Evolutionary conservation across 75 land plant species (phyloP), one percentile per base, ranked within the genome.

Genomic region (Pinus taeda): DNA sequence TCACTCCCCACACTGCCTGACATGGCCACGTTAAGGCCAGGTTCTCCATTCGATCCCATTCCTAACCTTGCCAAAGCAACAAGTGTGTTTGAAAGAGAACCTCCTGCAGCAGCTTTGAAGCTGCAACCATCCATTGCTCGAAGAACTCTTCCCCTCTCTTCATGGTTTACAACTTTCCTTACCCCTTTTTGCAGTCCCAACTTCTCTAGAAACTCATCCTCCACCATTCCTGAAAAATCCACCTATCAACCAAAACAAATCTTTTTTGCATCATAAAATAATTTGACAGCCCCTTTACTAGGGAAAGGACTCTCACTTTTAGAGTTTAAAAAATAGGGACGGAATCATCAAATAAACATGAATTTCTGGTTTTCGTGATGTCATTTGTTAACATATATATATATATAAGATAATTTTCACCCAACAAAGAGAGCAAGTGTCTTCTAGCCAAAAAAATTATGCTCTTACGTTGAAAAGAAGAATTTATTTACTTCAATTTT

Each of bases 61-160:
- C 99, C 99, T 78, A 97, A 82, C 79, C 99, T 92, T 22, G 98
- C 98, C 76, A 97, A 81, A 22, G 99, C 99, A 36, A 97, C 99
- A 22, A 97, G 81, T 55, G 90, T 94, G 76, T 97, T 97, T 21
- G 98, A 97, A 59, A 97, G 92, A 20, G 99, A 97, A 15, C 99
- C 99, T n/a, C 99, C 99, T 45, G 99, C 99, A 77, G 99, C 93
- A 70, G 98, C 95, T 90, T 97, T 97, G 77, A 90, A 97, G 73
- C 84, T 88, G 79, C 88, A 84, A 66, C 99, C 99, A 83, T 94
- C 95, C 87, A 97, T 87, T 21, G 93, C 98, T 45, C 83, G 80
- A 79, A 97, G 81, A 57, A 94, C 89, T 60, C 83, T 90, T 21
- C 99, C 99, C 57, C 99, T 86, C 75, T 97, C 98, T 75, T 97